These are phyloP conservation scores for Elsinoe arachidis DNA, from an alignment of 2,329 filamentous ascomycete species.

Conservation along the genomic window DNA sequence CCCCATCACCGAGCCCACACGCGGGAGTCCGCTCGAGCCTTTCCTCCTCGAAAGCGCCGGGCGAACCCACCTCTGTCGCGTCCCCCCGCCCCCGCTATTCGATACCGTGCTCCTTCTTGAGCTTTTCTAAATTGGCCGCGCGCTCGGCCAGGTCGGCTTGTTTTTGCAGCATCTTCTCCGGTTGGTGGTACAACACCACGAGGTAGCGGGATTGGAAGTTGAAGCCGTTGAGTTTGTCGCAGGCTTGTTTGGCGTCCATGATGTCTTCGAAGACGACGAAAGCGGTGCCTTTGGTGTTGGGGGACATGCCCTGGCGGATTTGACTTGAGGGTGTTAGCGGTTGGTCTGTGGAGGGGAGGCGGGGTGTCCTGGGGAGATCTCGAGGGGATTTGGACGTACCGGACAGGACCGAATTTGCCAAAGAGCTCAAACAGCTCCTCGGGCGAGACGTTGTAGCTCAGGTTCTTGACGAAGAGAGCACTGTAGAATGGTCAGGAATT, in stretches of 20 bases:
- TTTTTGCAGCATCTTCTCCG: slow-evolving; percentile 72
- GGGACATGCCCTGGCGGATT: slow-evolving; percentile 96
- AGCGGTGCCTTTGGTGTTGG: slow-evolving; percentile 94
- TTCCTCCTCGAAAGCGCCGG: not conserved
- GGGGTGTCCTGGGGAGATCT: not conserved
- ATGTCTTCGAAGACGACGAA: slow-evolving; percentile 99
- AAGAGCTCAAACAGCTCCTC: slow-evolving; percentile 98
- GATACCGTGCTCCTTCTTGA: slow-evolving; percentile 97
- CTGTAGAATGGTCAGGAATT: slow-evolving; percentile 41
- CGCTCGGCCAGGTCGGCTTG: slow-evolving; percentile 90
- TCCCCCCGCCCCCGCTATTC: slow-evolving; percentile 28
- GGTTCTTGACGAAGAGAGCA: slow-evolving; percentile 99
- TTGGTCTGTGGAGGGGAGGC: not conserved
- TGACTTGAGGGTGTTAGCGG: slow-evolving; percentile 50
- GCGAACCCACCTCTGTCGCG: not conserved
- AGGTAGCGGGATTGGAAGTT: slow-evolving; percentile 99
- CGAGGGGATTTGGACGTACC: slow-evolving; percentile 49
- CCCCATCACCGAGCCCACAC: slow-evolving; percentile 1
- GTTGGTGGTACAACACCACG: slow-evolving; percentile 73
- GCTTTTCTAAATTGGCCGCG: slow-evolving; percentile 93
- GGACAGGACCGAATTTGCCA: slow-evolving; percentile 91
- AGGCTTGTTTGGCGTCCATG: slow-evolving; percentile 95
- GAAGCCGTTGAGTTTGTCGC: slow-evolving; percentile 99
- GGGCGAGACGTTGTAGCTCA: slow-evolving; percentile 98
- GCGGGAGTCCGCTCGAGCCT: not conserved